Evolutionary conservation across 768 basidiomycete species (phyloP), one percentile per base, ranked within the genome.

Genomic region (Rhodotorula diobovata): DNA sequence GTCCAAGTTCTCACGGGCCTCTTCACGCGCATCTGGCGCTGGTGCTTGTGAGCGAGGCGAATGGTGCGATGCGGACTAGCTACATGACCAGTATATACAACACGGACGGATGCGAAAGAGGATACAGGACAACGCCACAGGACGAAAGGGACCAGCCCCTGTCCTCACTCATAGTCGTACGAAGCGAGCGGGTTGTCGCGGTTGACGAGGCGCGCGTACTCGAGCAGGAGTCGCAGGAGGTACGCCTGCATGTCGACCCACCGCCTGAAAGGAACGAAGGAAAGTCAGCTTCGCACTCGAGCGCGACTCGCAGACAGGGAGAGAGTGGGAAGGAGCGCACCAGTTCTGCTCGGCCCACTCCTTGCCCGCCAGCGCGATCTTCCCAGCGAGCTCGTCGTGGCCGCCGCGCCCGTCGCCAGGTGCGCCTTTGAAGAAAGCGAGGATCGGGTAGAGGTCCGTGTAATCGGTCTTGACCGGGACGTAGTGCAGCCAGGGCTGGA

Each of bases 401-500:
- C 82, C 85, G 5, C 84, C 84, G 34, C 83, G 82, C 10, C 87
- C 86, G 66, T 85, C 82, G 62, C 50, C 48, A 4, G 62, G 62
- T 1, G 54, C 58, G 30, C 72, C 72, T 23, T 63, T 55, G 81
- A 90, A 90, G 81, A 92, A 92, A 1, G 86, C 80, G 51, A 89
- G 82, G 3, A 86, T 81, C 71, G 90, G 89, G 78, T 88, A 85
- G 9, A 91, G 67, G 57, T 78, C 78, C 30, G 68, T 35, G 60
- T 77, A 78, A 61, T 78, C 78, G 43, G 70, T 45, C 59, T 71
- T 74, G 67, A 78, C 55, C 10, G 78, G 78, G n/a, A 76, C 76
- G 63, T 76, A 76, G 66, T 82, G 85, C 41, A 77, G 86, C 89
- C 93, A 97, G n/a, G 94, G 94, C 76, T 94, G 88, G 46, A 94